Evolutionary conservation across 139 green algal species (phyloP), one percentile per base, ranked within the genome.

Genomic region (Chlamydomonas incerta): DNA sequence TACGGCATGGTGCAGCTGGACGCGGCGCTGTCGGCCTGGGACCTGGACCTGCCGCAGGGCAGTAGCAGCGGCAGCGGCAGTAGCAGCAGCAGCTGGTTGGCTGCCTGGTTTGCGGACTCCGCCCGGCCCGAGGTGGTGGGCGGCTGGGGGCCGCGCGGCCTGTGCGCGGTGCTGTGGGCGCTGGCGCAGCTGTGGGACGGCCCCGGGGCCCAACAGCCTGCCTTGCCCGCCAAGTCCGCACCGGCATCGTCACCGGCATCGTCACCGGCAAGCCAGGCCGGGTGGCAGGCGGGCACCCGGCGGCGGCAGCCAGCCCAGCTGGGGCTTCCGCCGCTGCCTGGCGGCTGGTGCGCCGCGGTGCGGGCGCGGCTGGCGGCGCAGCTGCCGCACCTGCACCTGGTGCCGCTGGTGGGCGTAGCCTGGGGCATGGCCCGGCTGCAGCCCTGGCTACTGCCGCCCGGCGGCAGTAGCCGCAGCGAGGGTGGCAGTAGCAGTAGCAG

Each of bases 1-100:
- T 74, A 84, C 62, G 41, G 77, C 77, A 84, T 84, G 77, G 65
- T 66, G 13, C 46, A n/a, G 46, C 77, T 84, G 63, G 77, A 84
- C 29, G 5, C 34, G 28, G 11, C 5, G 29, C 18, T 71, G 13
- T 9, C 35, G 26, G 31, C 55, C 13, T 20, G 4, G 52, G 73
- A 81, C 55, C 21, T 28, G 71, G 41, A 63, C 23, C 41, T n/a
- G n/a, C n/a, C 41, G 20, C 66, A n/a, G 31, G 31, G 29, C 14
- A 10, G 14, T 50, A 50, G 41, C 41, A 50, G 41, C 41, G 41
- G 41, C 33, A 13, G 23, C 23, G 57, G 57, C 57, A 63, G 57
- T 26, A 9, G 57, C 57, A 2, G 15, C 57, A 29, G 57, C 57
- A 63, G 35, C 63, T 84, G 77, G 77, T 63, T 84, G 15, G 77